Evolutionary conservation across 306 rosid genomes (phyloP).

Genomic region (Mimosa pudica): DNA sequence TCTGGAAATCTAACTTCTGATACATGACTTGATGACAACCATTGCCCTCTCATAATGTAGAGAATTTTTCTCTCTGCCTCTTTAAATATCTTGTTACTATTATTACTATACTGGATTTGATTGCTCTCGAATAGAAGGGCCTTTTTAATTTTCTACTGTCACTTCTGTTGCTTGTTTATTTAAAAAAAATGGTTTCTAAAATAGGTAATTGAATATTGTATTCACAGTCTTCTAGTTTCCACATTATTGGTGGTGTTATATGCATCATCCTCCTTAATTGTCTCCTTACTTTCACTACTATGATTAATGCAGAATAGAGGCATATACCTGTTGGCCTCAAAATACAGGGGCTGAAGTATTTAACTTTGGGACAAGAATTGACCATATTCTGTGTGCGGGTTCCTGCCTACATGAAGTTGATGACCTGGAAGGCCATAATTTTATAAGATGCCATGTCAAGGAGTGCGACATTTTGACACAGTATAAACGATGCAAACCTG

Average conservation of each 20-base stretch:
- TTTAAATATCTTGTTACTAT: not conserved
- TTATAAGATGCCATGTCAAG: conserved; percentile 71
- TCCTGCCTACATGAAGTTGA: conserved; percentile 71
- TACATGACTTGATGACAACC: conserved; percentile 11
- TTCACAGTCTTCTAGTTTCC: conserved; percentile 11
- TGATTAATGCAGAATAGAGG: conserved; percentile 54
- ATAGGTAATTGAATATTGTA: not conserved
- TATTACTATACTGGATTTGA: not conserved
- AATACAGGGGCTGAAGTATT: conserved; percentile 90
- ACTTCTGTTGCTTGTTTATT: not conserved
- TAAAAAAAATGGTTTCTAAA: not conserved
- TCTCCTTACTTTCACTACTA: conserved; percentile 2
- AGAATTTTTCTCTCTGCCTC: conserved; percentile 20
- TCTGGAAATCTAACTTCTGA: conserved; percentile 15
- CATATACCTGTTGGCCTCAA: conserved; percentile 94
- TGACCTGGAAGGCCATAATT: conserved; percentile 65
- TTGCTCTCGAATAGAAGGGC: not conserved
- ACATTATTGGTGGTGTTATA: conserved; percentile 15
- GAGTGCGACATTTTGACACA: conserved; percentile 85
- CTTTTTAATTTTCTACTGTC: conserved; percentile 18
- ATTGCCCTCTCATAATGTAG: conserved; percentile 18
- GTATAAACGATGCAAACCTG: conserved; percentile 89
- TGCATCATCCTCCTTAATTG: conserved; percentile 18
- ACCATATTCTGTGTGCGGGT: conserved; percentile 84
- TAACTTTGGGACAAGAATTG: conserved; percentile 89